These are phyloP conservation scores for Clonostachys solani DNA, from an alignment of 2,329 filamentous ascomycete species.

Conservation along the genomic window DNA sequence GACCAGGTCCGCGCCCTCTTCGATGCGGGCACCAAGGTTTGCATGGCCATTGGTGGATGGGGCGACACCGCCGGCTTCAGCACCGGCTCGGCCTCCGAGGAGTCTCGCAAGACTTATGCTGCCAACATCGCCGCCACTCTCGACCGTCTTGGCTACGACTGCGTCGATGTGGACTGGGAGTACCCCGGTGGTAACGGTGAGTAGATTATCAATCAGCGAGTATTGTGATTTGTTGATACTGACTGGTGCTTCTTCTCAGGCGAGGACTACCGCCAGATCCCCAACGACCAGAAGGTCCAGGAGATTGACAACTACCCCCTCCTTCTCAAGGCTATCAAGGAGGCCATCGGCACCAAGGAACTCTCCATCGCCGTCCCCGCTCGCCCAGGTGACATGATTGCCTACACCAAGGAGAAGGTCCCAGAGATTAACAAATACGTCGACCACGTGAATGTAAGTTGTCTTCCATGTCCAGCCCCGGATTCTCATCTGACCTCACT, in stretches of 20 bases:
- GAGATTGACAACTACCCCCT: conserved; percentile 61
- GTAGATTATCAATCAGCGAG: not conserved
- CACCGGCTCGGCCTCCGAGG: conserved; percentile 38
- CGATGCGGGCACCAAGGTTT: conserved; percentile 47
- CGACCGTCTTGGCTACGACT: conserved; percentile 52
- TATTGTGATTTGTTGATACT: not conserved
- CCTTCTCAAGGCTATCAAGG: conserved; percentile 54
- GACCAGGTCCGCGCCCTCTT: conserved; percentile 47
- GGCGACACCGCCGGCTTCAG: conserved; percentile 56
- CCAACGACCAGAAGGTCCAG: conserved; percentile 52
- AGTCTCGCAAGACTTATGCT: conserved; percentile 46
- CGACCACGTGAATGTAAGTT: conserved; percentile 56
- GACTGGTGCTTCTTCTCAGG: conserved; percentile 14
- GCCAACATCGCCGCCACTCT: conserved; percentile 52
- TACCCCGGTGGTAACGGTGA: conserved; percentile 54
- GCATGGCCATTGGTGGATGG: conserved; percentile 65
- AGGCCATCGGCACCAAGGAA: conserved; percentile 53
- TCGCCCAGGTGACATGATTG: conserved; percentile 60
- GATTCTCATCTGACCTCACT: not conserved
- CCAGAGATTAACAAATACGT: conserved; percentile 55
- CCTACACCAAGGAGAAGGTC: conserved; percentile 52
- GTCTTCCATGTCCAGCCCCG: not conserved
- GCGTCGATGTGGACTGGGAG: conserved; percentile 68
- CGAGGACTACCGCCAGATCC: conserved; percentile 59
- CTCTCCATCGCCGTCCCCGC: conserved; percentile 67